These are phyloP conservation scores for Blastobotrys illinoisensis DNA, from an alignment of 1,139 yeast species.

Conservation along the genomic window DNA sequence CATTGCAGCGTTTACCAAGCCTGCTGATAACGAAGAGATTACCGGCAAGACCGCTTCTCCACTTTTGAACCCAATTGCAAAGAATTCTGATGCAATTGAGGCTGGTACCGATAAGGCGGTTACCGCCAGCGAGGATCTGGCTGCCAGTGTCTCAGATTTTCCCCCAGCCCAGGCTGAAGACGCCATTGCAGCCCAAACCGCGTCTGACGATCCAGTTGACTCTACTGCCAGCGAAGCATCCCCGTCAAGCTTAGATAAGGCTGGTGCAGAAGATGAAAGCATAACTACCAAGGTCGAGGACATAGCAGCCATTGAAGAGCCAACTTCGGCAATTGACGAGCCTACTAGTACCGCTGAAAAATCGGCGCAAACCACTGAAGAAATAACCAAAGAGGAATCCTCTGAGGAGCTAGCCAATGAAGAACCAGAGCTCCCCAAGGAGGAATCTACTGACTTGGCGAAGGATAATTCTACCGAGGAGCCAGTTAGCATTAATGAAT, in stretches of 20 bases:
- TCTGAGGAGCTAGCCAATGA: not conserved
- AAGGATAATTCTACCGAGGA: not conserved
- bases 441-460: not conserved
- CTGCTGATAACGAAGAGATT: constrained; percentile 1
- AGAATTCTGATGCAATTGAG: constrained; percentile 1
- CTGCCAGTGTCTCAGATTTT: not conserved
- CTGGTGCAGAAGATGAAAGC: no score
- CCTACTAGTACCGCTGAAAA: not conserved
- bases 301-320: not conserved
- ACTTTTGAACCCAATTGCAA: not conserved
- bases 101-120: constrained; percentile 2
- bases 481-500: not conserved
- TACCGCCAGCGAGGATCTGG: not conserved
- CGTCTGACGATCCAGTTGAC: not conserved
- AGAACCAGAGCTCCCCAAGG: not conserved
- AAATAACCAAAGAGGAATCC: not conserved
- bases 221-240: no score
- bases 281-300: not conserved
- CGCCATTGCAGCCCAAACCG: not conserved
- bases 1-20: not conserved
- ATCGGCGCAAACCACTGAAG: not conserved
- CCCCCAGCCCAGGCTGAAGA: not conserved
- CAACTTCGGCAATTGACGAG: no score
- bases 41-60: constrained; percentile 4
- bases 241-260: no score